A percentile compares a stretch with the other conserved stretches of the same genome.
Evolutionary conservation across 1,139 yeast genomes (phyloP).

Genomic region (Nakaseomyces uthaithaninus): DNA sequence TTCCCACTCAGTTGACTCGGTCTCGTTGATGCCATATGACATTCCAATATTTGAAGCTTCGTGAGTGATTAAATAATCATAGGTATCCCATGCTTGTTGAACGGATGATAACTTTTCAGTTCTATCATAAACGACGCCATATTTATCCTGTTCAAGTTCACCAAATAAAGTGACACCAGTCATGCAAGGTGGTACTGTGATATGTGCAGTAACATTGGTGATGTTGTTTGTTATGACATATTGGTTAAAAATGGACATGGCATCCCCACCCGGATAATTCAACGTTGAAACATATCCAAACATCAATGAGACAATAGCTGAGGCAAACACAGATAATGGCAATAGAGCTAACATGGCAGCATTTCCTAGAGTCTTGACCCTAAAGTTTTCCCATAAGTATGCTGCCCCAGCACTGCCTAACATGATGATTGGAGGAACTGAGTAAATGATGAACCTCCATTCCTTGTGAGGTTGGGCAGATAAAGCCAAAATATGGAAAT

Average conservation of each 20-base stretch:
- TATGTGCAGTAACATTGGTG: slow-evolving; percentile 43
- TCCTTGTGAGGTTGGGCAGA: slow-evolving; percentile 90
- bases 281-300: slow-evolving; percentile 57
- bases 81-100: slow-evolving; percentile 41
- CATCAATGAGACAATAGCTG: slow-evolving; percentile 40
- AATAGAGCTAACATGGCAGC: slow-evolving; percentile 31
- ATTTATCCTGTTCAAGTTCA: slow-evolving; percentile 35
- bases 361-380: slow-evolving; percentile 29
- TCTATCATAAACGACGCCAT: slow-evolving; percentile 57
- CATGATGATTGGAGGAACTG: slow-evolving; percentile 59
- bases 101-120: slow-evolving; percentile 47
- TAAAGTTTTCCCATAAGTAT: slow-evolving; percentile 35
- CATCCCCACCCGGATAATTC: slow-evolving; percentile 89
- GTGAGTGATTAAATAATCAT: slow-evolving; percentile 51
- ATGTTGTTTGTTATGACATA: slow-evolving; percentile 31
- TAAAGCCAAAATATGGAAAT: slow-evolving; percentile 50
- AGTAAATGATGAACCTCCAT: slow-evolving; percentile 81
- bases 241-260: slow-evolving; percentile 48
- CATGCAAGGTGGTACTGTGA: slow-evolving; percentile 81
- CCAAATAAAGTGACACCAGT: slow-evolving; percentile 76
- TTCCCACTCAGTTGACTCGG: slow-evolving; percentile 35
- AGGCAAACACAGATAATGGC: slow-evolving; percentile 29
- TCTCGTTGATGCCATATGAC: slow-evolving; percentile 15
- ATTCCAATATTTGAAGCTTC: slow-evolving; percentile 31
- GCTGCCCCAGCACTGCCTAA: slow-evolving; percentile 60